A percentile compares a stretch with the other conserved stretches of the same genome.
Conservation (phyloP, 2,329 filamentous ascomycete genomes). For the Aspergillus pseudonomiae region DNA sequence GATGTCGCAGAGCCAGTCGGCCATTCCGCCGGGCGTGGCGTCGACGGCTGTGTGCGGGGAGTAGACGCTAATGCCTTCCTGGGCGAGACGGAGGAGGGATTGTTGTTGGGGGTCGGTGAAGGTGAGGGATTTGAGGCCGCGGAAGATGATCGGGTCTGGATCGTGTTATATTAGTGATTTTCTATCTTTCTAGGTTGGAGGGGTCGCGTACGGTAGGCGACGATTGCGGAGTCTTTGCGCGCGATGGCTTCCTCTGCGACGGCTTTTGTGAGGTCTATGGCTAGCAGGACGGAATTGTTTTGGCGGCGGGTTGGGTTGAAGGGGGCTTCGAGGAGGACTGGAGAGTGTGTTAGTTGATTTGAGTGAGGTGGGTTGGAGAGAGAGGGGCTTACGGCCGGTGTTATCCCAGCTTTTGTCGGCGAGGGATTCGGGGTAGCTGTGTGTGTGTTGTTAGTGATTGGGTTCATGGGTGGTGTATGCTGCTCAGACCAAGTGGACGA, state of each 20-base stretch:
- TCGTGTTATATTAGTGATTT: slow-evolving; percentile 6
- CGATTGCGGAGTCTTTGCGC: slow-evolving; percentile 73
- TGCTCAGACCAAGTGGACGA: slow-evolving; percentile 9
- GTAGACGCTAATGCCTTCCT: slow-evolving; percentile 91
- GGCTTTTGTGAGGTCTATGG: slow-evolving; percentile 85
- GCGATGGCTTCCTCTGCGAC: slow-evolving; percentile 89
- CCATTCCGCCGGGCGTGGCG: slow-evolving; percentile 79
- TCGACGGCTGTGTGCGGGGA: slow-evolving; percentile 95
- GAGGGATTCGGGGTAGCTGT: slow-evolving; percentile 82
- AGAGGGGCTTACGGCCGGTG: slow-evolving; percentile 66
- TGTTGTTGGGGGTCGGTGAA: slow-evolving; percentile 83
- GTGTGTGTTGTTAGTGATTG: slow-evolving; percentile 13
- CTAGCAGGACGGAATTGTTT: slow-evolving; percentile 72
- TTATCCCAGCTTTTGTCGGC: slow-evolving; percentile 95
- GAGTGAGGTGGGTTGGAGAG: neutral
- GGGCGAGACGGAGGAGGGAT: slow-evolving; percentile 77
- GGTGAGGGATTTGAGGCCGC: slow-evolving; percentile 85
- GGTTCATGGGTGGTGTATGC: neutral
- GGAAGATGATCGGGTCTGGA: slow-evolving; percentile 93
- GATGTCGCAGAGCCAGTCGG: slow-evolving; percentile 91
- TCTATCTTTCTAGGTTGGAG: neutral
- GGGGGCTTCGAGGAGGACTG: slow-evolving; percentile 71
- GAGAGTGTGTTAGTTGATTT: slow-evolving; percentile 11
- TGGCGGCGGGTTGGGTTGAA: slow-evolving; percentile 59
- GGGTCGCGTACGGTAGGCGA: slow-evolving; percentile 76